phyloP scores from a whole-genome alignment of 2,329 filamentous ascomycete genomes.

The Clarireedia hainanense region DNA sequence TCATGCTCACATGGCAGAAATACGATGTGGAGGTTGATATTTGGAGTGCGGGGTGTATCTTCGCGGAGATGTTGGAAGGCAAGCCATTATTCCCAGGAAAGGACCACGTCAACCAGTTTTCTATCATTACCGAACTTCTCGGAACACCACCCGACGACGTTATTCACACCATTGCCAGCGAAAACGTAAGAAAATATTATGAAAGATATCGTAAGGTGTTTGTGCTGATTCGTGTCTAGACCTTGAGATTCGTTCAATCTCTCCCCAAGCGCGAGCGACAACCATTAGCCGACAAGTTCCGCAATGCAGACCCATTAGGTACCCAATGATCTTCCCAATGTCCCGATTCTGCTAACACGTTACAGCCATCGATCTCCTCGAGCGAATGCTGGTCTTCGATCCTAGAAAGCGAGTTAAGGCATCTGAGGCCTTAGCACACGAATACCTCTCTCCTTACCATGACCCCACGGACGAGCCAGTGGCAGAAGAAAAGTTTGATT shows the following conservation, averaged over 20 bases:
- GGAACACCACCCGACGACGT: slow-evolving; percentile 97
- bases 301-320: slow-evolving; percentile 85
- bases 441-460: slow-evolving; percentile 93
- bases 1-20: slow-evolving; percentile 99
- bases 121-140: slow-evolving; percentile 95
- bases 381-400: slow-evolving; percentile 97
- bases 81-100: slow-evolving; percentile 98
- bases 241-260: slow-evolving; percentile 92
- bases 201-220: not conserved
- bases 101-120: slow-evolving; percentile 99
- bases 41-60: slow-evolving; percentile 98
- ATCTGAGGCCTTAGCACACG: slow-evolving; percentile 75
- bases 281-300: slow-evolving; percentile 82
- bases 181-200: slow-evolving; percentile 61
- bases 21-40: slow-evolving; percentile 99
- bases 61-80: slow-evolving; percentile 98
- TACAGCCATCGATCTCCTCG: slow-evolving; percentile 82
- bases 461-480: slow-evolving; percentile 94
- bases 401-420: slow-evolving; percentile 93
- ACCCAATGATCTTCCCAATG: slow-evolving; percentile 17
- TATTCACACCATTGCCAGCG: slow-evolving; percentile 96
- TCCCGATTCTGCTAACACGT: slow-evolving; percentile 23
- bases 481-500: slow-evolving; percentile 96
- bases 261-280: slow-evolving; percentile 90
- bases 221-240: slow-evolving; percentile 45